A percentile compares a stretch with the other conserved stretches of the same genome.
Conservation (phyloP, 139 green algal species). For the Zygnema circumcarinatum region DNA sequence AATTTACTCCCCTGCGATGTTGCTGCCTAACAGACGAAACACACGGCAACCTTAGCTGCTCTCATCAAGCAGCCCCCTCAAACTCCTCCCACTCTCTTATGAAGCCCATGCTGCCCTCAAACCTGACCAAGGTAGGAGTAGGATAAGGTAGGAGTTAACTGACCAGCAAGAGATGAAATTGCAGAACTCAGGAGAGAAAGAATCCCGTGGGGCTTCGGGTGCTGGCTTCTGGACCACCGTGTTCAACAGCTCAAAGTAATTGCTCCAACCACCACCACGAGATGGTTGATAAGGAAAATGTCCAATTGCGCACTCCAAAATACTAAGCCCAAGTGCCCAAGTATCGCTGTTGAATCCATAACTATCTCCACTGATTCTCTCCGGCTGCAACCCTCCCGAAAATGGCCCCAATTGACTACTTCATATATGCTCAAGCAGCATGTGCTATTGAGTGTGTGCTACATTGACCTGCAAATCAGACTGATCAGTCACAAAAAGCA, state of each 20-base stretch:
- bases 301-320: conserved; percentile 88
- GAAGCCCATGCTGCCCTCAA: too few relatives aligned
- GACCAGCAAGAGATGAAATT: conserved; percentile 76
- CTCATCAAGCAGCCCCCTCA: not conserved
- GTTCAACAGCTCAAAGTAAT: conserved; percentile 66
- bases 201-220: conserved; percentile 59
- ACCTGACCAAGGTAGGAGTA: not conserved
- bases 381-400: conserved; percentile 66
- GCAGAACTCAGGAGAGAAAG: conserved; percentile 74
- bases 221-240: conserved; percentile 71
- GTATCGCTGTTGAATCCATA: conserved; percentile 76
- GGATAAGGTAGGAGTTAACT: too few relatives aligned
- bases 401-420: not conserved
- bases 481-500: too few relatives aligned
- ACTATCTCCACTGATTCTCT: conserved; percentile 85
- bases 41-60: not conserved
- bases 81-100: not conserved
- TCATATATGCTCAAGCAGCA: conserved; percentile 6
- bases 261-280: not conserved
- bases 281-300: conserved; percentile 86
- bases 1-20: not conserved
- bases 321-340: conserved; percentile 81
- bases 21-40: not conserved
- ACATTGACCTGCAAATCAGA: too few relatives aligned
- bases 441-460: too few relatives aligned